Conservation (phyloP, 1,284 basidiomycete species). For the Ganoderma sp. region DNA sequence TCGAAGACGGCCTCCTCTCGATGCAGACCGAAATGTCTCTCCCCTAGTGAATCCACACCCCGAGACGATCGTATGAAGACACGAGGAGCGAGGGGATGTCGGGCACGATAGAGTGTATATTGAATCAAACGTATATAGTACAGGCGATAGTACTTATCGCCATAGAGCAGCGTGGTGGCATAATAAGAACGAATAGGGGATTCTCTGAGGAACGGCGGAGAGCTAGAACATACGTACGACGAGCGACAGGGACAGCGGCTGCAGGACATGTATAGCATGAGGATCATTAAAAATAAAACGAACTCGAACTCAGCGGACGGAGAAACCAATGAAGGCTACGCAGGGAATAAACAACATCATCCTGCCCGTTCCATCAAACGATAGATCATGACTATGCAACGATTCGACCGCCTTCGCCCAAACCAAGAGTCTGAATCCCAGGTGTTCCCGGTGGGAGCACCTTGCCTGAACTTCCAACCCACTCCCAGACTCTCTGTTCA, state of each 20-base stretch:
- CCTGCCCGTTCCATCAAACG: background rate
- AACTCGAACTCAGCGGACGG: conserved; percentile 1
- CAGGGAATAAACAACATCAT: conserved; percentile 16
- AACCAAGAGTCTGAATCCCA: conserved; percentile 29
- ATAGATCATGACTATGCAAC: conserved; percentile 30
- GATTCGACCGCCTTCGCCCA: conserved; percentile 35
- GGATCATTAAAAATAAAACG: conserved; percentile 6
- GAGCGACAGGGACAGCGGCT: conserved; percentile 17
- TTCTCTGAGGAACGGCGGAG: conserved; percentile 8
- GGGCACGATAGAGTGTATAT: background rate
- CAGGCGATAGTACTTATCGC: conserved; percentile 24
- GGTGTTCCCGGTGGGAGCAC: conserved; percentile 32
- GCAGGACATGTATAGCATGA: conserved; percentile 18
- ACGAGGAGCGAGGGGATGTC: background rate
- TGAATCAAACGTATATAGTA: background rate
- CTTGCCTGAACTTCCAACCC: conserved; percentile 66
- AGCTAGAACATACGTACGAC: conserved; percentile 6
- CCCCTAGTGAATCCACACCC: background rate
- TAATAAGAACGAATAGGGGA: conserved; percentile 9
- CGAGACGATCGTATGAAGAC: background rate
- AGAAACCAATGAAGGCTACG: background rate
- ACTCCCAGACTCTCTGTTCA: conserved; percentile 83
- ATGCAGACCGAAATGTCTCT: background rate
- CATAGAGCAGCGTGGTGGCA: conserved; percentile 25
- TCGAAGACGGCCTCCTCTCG: conserved; percentile 1